A percentile compares a stretch with the other conserved stretches of the same genome.
phyloP scores from a whole-genome alignment of 2,329 filamentous ascomycete species.

The Alternaria conjuncta region DNA sequence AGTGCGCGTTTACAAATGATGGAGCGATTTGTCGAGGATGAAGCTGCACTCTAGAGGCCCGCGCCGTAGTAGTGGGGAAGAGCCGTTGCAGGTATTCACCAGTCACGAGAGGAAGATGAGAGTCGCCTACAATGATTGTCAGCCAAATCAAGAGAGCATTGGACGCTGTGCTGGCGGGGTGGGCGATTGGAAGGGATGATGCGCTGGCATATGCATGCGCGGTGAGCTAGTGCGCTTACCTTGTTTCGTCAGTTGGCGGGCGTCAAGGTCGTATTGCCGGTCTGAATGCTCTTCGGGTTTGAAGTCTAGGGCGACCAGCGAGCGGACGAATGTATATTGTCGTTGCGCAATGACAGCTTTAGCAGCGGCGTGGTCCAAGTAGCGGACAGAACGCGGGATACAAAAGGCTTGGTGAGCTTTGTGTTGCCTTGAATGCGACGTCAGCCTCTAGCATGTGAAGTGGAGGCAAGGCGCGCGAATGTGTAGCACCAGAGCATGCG shows the following conservation, averaged over 20 bases:
- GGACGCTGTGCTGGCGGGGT: conserved; percentile 46
- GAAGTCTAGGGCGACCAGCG: conserved; percentile 24
- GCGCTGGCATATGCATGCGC: conserved; percentile 53
- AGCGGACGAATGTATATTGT: conserved; percentile 32
- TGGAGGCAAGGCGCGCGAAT: conserved; percentile 10
- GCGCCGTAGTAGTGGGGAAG: conserved; percentile 45
- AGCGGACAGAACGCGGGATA: conserved; percentile 29
- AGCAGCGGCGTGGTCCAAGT: conserved; percentile 22
- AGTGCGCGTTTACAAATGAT: conserved; percentile 36
- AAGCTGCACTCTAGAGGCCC: conserved; percentile 40
- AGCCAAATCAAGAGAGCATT: conserved; percentile 36
- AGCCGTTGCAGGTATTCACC: conserved; percentile 42
- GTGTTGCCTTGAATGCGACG: conserved; percentile 28
- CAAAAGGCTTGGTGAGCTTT: conserved; percentile 29
- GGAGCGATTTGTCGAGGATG: conserved; percentile 22
- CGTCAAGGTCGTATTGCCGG: conserved; percentile 11
- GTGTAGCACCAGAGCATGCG: conserved; percentile 6
- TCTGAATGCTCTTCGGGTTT: conserved; percentile 25
- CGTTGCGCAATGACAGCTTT: conserved; percentile 37
- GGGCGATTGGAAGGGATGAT: conserved; percentile 51
- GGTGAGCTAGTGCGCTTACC: conserved; percentile 43
- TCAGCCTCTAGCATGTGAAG: conserved; percentile 30
- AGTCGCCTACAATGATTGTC: conserved; percentile 43
- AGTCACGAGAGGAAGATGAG: conserved; percentile 38
- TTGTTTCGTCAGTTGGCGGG: conserved; percentile 13